Evolutionary conservation across 2,329 filamentous ascomycete genomes (phyloP), one percentile per base, ranked within the genome.

Genomic region (Nemania sp.): DNA sequence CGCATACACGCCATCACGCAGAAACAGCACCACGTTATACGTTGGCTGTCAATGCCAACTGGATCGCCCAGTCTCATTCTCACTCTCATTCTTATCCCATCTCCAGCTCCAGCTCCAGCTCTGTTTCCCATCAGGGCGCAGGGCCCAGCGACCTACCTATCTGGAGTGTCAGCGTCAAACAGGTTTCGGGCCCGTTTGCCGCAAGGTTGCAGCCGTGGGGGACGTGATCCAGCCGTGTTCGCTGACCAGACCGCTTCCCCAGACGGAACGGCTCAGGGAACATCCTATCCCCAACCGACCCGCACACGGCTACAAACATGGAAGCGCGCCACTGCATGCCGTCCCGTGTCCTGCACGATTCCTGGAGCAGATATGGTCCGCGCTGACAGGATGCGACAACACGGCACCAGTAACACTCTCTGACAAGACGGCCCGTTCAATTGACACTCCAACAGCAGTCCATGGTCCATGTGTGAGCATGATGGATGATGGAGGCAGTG

Each of bases 311-410:
- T 26, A 7, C 24, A 20, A 17, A 26, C 42, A 41, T 36, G 3
- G 33, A 50, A 34, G 47, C 47, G 34, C 17, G 48, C 55, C 52
- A 49, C 55, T 55, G 55, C 47, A 44, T 31, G 55, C 36, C 34
- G 37, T 49, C 43, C 55, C 44, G 47, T 41, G 52, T 31, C 47
- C 47, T 49, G 52, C 55, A 49, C 47, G 34, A 52, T 58, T 55
- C 48, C 47, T 55, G 33, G 47, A 36, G 26, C 44, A 47, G 48
- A 37, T 40, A 52, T 52, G 44, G 48, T 42, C 52, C 52, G 55
- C 52, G 55, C 52, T 49, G 44, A 43, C 51, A 28, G 31, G 39
- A 34, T 46, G 48, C 47, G 43, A 45, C 39, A 20, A 44, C 34
- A 45, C 53, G 26, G 39, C 37, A 36, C 22, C 23, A 30, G 40